phyloP scores from a whole-genome alignment of 345 rosid genomes.

The Xanthoceras sorbifolium region DNA sequence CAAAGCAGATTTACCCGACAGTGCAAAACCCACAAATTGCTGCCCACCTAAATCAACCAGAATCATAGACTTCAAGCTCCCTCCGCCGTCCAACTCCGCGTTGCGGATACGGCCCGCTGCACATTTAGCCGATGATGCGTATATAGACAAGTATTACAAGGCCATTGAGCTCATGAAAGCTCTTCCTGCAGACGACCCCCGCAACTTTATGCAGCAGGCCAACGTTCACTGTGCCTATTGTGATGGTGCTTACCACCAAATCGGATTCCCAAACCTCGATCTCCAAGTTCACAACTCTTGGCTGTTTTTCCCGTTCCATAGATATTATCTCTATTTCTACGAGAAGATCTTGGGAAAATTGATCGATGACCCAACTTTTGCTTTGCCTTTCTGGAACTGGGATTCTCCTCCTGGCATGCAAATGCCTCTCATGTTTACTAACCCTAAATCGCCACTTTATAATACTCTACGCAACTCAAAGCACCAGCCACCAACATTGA shows the following conservation, averaged over 20 bases:
- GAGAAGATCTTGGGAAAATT: constrained; percentile 58
- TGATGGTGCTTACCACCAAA: constrained; percentile 57
- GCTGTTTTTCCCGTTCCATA: constrained; percentile 68
- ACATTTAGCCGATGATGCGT: constrained; percentile 38
- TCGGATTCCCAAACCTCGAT: constrained; percentile 51
- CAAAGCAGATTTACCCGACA: constrained; percentile 40
- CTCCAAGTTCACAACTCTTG: constrained; percentile 58
- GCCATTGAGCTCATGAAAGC: constrained; percentile 62
- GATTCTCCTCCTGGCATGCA: constrained; percentile 58
- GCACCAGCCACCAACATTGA: constrained; percentile 38
- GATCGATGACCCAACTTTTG: constrained; percentile 57
- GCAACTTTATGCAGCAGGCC: constrained; percentile 59
- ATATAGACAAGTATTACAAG: constrained; percentile 44
- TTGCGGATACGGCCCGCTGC: constrained; percentile 47
- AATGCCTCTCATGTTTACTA: constrained; percentile 47
- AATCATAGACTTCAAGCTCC: constrained; percentile 45
- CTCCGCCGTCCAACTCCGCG: constrained; percentile 24
- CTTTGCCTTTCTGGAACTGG: constrained; percentile 70
- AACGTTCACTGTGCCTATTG: constrained; percentile 68
- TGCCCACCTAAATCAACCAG: constrained; percentile 52
- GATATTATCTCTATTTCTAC: constrained; percentile 52
- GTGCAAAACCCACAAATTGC: constrained; percentile 39
- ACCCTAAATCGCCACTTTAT: constrained; percentile 47
- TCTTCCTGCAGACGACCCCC: constrained; percentile 57
- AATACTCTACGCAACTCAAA: constrained; percentile 37